These are phyloP conservation scores for Yarrowia sp. DNA, from an alignment of 805 yeast species.

Conservation along the genomic window DNA sequence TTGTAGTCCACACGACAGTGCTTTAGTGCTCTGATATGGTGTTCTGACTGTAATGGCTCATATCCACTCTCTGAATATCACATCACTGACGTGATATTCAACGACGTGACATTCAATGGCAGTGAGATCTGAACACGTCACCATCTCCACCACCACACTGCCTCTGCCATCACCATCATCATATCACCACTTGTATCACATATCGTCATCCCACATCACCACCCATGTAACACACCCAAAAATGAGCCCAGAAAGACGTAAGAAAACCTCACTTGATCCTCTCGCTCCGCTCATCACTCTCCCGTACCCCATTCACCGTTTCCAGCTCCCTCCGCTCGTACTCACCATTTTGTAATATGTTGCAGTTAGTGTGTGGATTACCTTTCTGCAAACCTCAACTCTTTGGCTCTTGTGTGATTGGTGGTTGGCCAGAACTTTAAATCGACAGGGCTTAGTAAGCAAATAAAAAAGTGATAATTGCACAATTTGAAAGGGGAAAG, in stretches of 20 bases:
- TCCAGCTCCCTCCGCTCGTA: neutral
- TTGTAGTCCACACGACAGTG: too few relatives aligned
- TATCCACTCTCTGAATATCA: neutral
- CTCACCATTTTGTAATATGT: slow-evolving; percentile 22
- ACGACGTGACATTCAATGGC: neutral
- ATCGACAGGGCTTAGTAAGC: neutral
- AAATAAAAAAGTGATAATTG: neutral
- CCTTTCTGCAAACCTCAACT: slow-evolving; percentile 11
- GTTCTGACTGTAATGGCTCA: too few relatives aligned
- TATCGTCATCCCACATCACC: neutral
- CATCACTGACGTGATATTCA: neutral
- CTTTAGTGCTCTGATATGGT: too few relatives aligned
- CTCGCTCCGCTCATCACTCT: neutral
- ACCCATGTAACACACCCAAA: neutral
- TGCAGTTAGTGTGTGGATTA: slow-evolving; percentile 18
- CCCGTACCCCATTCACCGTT: too few relatives aligned
- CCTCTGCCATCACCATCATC: neutral
- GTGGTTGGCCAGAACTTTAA: slow-evolving; percentile 7
- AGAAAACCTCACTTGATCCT: neutral
- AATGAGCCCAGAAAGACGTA: neutral
- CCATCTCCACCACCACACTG: neutral
- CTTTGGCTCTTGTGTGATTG: slow-evolving; percentile 9
- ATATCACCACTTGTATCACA: neutral
- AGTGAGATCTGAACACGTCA: too few relatives aligned
- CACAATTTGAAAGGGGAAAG: too few relatives aligned